These are phyloP conservation scores for Komagataella pseudopastoris DNA, from an alignment of 805 yeast genomes.

Conservation along the genomic window DNA sequence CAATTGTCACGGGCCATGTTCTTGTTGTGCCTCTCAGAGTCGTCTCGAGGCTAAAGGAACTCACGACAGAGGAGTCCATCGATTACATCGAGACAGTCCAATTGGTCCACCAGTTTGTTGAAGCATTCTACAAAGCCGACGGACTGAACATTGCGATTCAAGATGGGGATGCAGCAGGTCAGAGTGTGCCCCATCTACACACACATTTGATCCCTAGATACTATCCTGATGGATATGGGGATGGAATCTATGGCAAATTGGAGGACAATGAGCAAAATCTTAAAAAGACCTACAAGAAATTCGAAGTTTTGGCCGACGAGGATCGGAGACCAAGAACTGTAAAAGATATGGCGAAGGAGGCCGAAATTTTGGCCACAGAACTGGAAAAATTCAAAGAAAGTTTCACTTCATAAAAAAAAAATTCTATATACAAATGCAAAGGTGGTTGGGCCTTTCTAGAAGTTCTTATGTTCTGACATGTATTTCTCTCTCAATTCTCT, in stretches of 20 bases:
- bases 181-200: slow-evolving; percentile 90
- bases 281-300: slow-evolving; percentile 11
- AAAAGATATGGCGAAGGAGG: slow-evolving; percentile 65
- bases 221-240: slow-evolving; percentile 45
- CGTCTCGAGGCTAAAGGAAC: slow-evolving; percentile 53
- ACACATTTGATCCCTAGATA: slow-evolving; percentile 87
- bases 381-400: slow-evolving; percentile 16
- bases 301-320: slow-evolving; percentile 29
- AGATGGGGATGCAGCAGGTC: slow-evolving; percentile 95
- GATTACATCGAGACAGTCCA: slow-evolving; percentile 77
- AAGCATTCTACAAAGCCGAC: slow-evolving; percentile 59
- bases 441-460: not conserved
- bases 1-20: slow-evolving; percentile 90
- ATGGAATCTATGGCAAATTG: slow-evolving; percentile 55
- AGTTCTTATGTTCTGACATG: slow-evolving; percentile 3
- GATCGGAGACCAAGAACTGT: slow-evolving; percentile 42
- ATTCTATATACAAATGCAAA: not conserved
- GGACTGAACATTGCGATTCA: slow-evolving; percentile 85
- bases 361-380: slow-evolving; percentile 34
- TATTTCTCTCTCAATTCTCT: slow-evolving; percentile 17
- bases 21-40: slow-evolving; percentile 72
- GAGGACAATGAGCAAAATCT: slow-evolving; percentile 41
- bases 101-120: slow-evolving; percentile 53
- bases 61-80: slow-evolving; percentile 53
- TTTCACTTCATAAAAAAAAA: not conserved